These are phyloP conservation scores for Amphirosellinia nigrospora DNA, from an alignment of 495 filamentous ascomycete genomes.

Conservation along the genomic window DNA sequence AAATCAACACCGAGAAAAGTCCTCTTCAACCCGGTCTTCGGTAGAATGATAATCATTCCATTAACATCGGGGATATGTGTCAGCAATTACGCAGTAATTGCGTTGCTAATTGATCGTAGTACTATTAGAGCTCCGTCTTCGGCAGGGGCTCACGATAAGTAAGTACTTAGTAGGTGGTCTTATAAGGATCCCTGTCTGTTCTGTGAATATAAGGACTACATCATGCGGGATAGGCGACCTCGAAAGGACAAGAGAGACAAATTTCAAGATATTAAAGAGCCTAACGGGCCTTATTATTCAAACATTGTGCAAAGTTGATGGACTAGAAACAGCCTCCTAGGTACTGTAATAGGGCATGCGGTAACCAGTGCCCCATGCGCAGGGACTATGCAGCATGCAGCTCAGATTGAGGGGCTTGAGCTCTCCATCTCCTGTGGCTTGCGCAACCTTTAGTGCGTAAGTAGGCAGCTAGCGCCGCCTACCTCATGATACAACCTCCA, in stretches of 20 bases:
- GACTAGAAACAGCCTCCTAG: neutral
- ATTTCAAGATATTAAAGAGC: neutral
- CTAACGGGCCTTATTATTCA: neutral
- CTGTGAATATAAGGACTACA: neutral
- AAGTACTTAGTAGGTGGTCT: neutral
- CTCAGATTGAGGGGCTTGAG: constrained; percentile 21
- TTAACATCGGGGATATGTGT: constrained; percentile 7
- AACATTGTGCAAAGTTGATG: neutral
- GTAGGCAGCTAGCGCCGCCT: neutral
- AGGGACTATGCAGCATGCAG: neutral
- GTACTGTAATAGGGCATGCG: constrained; percentile 1
- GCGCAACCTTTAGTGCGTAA: neutral
- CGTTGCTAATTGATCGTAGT: neutral
- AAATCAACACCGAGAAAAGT: constrained; percentile 14
- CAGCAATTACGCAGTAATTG: neutral
- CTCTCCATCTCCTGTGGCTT: constrained; percentile 24
- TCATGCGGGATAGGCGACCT: neutral
- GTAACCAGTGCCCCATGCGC: neutral
- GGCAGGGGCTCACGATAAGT: neutral
- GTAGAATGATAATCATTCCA: neutral
- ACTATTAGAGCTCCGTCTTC: constrained; percentile 20
- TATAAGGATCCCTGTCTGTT: neutral
- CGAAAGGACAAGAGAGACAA: neutral
- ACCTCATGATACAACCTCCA: neutral
- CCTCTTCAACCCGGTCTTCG: constrained; percentile 2